Percentiles rank a stretch among this genome's conserved stretches.
These are phyloP conservation scores for Sergeia podlipaevii DNA, from an alignment of 208 protist genomes.

Conservation along the genomic window DNA sequence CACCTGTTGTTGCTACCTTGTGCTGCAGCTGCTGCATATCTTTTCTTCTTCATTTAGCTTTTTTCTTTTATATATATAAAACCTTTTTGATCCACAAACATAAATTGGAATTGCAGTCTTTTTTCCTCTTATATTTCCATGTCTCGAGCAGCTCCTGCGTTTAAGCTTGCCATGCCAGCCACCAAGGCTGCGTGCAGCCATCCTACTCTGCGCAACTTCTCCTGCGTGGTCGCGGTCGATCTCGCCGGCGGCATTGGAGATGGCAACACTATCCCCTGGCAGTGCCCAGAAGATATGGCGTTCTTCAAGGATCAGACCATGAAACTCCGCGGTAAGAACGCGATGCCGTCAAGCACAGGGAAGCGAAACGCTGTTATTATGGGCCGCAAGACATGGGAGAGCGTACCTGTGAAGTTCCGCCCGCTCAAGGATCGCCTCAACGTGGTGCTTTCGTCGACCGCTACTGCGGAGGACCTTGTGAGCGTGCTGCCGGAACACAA, in stretches of 20 bases:
- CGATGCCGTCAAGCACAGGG: slow-evolving; percentile 10
- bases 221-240: slow-evolving; percentile 72
- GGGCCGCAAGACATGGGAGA: slow-evolving; percentile 97
- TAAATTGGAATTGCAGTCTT: neutral
- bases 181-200: slow-evolving; percentile 42
- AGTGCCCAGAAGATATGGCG: slow-evolving; percentile 83
- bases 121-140: neutral
- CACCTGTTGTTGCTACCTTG: neutral
- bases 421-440: slow-evolving; percentile 91
- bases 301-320: slow-evolving; percentile 84
- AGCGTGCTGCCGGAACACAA: slow-evolving; percentile 35
- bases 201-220: slow-evolving; percentile 59
- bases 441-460: slow-evolving; percentile 80
- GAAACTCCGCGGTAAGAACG: slow-evolving; percentile 67
- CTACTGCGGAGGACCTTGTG: slow-evolving; percentile 41
- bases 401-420: slow-evolving; percentile 86
- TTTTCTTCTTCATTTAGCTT: slow-evolving; percentile 4
- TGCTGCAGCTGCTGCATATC: slow-evolving; percentile 1
- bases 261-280: slow-evolving; percentile 78
- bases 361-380: slow-evolving; percentile 95
- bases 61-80: neutral
- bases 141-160: slow-evolving; percentile 13
- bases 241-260: slow-evolving; percentile 76
- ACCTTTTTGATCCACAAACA: slow-evolving; percentile 4
- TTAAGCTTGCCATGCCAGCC: slow-evolving; percentile 71